Base-by-base conservation (phyloP, 164 flowering plant species). In the Nelumbo lutea region DNA sequence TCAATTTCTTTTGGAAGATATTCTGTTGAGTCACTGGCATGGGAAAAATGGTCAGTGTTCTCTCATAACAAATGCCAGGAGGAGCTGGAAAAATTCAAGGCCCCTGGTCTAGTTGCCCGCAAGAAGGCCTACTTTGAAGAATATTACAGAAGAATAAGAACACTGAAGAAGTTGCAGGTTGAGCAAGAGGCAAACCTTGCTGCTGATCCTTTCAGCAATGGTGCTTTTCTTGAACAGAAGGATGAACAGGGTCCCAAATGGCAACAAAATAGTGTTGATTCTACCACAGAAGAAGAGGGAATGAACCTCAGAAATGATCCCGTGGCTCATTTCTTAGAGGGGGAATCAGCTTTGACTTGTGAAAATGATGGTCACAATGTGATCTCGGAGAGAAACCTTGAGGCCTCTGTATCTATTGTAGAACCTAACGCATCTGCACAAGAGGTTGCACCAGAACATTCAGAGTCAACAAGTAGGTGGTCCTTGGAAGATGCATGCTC, bases 31-130 rank as follows among this genome's bases (percentile, higher is more conserved):
- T 43, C 82, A 40, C 71, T 79, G 44, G 70, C 77, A 57, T 79
- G 82, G 82, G 82, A 76, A 69, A 79, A 76, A 63, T 68, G 79
- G 79, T 79, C 82, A 11, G 77, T 73, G 66, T 79, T 79, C 58
- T 57, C 79, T 40, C 75, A 79, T 46, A 73, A 79, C 55, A 73
- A 69, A 66, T 58, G 73, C 57, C 72, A 68, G 60, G 82, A 79
- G 68, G 82, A 79, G 60, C 65, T 79, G 62, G 82, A 79, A 60
- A 73, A 71, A 66, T 79, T 73, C 79, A 73, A 66, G 46, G 61
- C 75, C 38, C 77, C 77, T 38, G 82, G 82, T 51, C 43, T 76
- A 41, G 82, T 79, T 10, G 82, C 82, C 52, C 79, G 73, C 47
- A 79, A 79, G 73, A 79, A 76, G 71, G 82, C 82, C 3, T 76